Evolutionary conservation across 192 early-diverging fungal genomes (phyloP).

Genomic region (Geranomyces michiganensis): DNA sequence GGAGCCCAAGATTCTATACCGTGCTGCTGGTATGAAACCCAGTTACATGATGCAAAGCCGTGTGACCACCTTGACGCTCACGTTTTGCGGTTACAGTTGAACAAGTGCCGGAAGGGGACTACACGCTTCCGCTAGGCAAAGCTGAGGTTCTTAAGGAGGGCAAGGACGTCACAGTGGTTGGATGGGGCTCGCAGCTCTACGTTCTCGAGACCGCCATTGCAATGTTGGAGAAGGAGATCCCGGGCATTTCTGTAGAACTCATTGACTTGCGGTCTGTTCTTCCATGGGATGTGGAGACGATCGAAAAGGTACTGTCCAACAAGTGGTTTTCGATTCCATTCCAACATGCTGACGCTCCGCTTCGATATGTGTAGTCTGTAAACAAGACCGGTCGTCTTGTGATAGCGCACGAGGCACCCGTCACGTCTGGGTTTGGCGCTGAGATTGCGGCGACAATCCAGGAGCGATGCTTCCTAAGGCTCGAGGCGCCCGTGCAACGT

Average conservation of each 20-base stretch:
- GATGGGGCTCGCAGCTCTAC: slow-evolving; percentile 92
- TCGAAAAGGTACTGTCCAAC: slow-evolving; percentile 59
- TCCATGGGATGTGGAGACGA: slow-evolving; percentile 91
- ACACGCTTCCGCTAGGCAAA: slow-evolving; percentile 85
- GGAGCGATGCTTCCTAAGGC: slow-evolving; percentile 87
- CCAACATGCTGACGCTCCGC: neutral
- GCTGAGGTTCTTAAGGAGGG: slow-evolving; percentile 87
- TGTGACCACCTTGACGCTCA: neutral
- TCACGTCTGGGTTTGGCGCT: slow-evolving; percentile 85
- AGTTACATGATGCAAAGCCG: neutral
- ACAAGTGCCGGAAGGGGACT: slow-evolving; percentile 91
- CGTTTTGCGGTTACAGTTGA: slow-evolving; percentile 62
- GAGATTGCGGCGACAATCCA: slow-evolving; percentile 88
- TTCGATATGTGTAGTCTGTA: slow-evolving; percentile 61
- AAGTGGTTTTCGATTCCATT: neutral
- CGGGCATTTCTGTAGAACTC: slow-evolving; percentile 84
- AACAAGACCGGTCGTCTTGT: slow-evolving; percentile 91
- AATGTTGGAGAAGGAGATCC: slow-evolving; percentile 82
- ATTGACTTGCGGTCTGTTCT: slow-evolving; percentile 90
- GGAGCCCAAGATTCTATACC: slow-evolving; percentile 96
- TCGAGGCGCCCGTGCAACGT: slow-evolving; percentile 89
- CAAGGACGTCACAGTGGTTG: slow-evolving; percentile 87
- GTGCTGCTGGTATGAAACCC: slow-evolving; percentile 69
- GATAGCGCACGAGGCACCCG: slow-evolving; percentile 92
- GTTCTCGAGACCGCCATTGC: slow-evolving; percentile 88